phyloP scores from a whole-genome alignment of 2,329 filamentous ascomycete genomes.

The Orbilia quercus region DNA sequence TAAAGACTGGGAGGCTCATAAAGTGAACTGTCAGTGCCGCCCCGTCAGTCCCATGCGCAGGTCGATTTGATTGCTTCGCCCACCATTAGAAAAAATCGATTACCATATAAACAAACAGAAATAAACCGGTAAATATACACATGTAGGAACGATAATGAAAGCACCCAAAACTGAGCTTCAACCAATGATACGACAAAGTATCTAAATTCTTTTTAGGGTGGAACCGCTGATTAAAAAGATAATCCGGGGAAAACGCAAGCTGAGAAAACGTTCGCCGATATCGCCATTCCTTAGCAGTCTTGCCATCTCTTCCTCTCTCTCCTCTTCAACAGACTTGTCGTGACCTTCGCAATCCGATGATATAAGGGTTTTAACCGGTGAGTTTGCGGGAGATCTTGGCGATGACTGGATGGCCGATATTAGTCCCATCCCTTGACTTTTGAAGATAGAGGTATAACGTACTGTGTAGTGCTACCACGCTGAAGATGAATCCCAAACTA shows the following conservation, averaged over 20 bases:
- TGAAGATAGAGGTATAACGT: slow-evolving; percentile 64
- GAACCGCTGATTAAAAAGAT: slow-evolving; percentile 36
- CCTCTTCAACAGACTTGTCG: not conserved
- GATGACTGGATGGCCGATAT: slow-evolving; percentile 73
- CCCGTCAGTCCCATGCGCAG: no score
- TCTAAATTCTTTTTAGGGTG: slow-evolving; percentile 34
- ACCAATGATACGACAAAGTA: slow-evolving; percentile 3
- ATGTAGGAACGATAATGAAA: slow-evolving; percentile 10
- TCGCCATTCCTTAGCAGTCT: slow-evolving; percentile 3
- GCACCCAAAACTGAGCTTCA: slow-evolving; percentile 16
- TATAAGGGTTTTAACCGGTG: slow-evolving; percentile 60
- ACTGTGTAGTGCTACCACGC: slow-evolving; percentile 97
- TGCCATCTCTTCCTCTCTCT: not conserved
- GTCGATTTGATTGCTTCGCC: slow-evolving; percentile 8
- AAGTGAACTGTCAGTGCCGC: no score
- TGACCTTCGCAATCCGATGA: not conserved
- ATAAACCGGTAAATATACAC: slow-evolving; percentile 40
- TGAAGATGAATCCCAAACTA: slow-evolving; percentile 98
- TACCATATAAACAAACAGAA: slow-evolving; percentile 40
- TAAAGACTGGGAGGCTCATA: no score
- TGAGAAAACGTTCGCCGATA: slow-evolving; percentile 4
- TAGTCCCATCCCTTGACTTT: slow-evolving; percentile 18
- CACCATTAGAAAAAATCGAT: not conserved
- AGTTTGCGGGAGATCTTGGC: slow-evolving; percentile 94
- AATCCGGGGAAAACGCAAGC: slow-evolving; percentile 8